Percentiles rank a stretch among this genome's conserved stretches.
Evolutionary conservation across 176 grass and related monocot genomes (phyloP).

Genomic region (Stipa capillata): DNA sequence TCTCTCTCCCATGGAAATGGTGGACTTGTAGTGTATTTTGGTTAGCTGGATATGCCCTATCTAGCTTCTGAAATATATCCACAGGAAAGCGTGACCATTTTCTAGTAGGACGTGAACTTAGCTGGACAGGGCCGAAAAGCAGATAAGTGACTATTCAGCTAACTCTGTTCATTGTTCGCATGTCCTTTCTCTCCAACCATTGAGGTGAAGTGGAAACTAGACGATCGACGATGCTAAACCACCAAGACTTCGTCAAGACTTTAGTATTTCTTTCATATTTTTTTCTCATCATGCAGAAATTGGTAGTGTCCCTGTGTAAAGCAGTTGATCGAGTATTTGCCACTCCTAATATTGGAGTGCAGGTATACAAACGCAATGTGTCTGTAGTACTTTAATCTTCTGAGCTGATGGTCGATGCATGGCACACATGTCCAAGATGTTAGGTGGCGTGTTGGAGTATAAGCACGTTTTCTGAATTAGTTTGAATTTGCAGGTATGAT

Average conservation of each 20-base stretch:
- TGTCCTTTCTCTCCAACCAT: neutral
- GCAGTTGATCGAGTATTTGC: neutral
- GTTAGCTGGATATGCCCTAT: neutral
- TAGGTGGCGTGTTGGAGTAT: neutral
- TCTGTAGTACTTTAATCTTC: neutral
- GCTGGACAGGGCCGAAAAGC: neutral
- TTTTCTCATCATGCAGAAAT: neutral
- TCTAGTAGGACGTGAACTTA: constrained; percentile 3
- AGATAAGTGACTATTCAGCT: neutral
- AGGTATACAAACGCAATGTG: neutral
- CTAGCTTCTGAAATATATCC: neutral
- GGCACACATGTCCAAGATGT: neutral
- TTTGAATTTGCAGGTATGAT: neutral
- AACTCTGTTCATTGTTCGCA: neutral
- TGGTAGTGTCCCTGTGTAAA: neutral
- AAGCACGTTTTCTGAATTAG: neutral
- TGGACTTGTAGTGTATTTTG: neutral
- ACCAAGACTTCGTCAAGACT: no score
- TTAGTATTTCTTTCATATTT: neutral
- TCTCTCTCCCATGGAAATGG: neutral
- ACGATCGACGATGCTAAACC: neutral
- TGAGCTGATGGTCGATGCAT: neutral
- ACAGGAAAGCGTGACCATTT: neutral
- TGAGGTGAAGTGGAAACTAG: constrained; percentile 3
- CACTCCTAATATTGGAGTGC: neutral